Conservation (phyloP, 164 flowering plant species). For the Tetrastigma voinierianum region DNA sequence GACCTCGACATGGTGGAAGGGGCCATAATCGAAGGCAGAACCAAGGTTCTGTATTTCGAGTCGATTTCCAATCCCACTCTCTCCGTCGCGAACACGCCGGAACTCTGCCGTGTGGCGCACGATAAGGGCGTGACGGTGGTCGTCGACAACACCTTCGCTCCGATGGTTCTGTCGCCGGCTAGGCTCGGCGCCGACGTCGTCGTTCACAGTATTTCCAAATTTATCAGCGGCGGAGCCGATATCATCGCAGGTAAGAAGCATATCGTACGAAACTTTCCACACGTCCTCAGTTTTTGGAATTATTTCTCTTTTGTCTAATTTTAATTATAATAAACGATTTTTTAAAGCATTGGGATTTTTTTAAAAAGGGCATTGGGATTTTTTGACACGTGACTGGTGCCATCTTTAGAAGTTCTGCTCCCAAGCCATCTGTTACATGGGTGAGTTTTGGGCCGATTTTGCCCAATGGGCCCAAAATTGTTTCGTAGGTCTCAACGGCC, state of each 20-base stretch:
- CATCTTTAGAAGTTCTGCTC: no score
- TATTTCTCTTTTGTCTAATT: no score
- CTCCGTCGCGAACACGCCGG: slow-evolving; percentile 71
- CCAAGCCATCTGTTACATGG: no score
- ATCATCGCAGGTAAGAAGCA: slow-evolving; percentile 68
- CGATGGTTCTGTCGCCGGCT: slow-evolving; percentile 88
- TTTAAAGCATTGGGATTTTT: no score
- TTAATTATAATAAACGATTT: no score
- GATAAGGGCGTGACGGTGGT: slow-evolving; percentile 75
- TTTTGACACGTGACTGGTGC: no score
- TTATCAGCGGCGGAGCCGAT: slow-evolving; percentile 88
- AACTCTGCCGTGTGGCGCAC: slow-evolving; percentile 60
- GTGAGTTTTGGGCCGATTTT: no score
- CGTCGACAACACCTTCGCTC: slow-evolving; percentile 90
- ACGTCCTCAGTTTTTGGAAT: no score
- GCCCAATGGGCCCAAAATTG: no score
- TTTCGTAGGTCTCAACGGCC: no score
- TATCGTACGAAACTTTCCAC: no score
- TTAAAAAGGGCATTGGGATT: no score
- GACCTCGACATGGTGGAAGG: slow-evolving; percentile 42
- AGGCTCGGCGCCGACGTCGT: slow-evolving; percentile 91
- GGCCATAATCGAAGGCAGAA: slow-evolving; percentile 60
- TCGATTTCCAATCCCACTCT: slow-evolving; percentile 82
- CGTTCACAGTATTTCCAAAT: slow-evolving; percentile 86
- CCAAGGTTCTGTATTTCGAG: slow-evolving; percentile 77